Conservation (phyloP, 345 rosid species). For the Heritiera fomes region DNA sequence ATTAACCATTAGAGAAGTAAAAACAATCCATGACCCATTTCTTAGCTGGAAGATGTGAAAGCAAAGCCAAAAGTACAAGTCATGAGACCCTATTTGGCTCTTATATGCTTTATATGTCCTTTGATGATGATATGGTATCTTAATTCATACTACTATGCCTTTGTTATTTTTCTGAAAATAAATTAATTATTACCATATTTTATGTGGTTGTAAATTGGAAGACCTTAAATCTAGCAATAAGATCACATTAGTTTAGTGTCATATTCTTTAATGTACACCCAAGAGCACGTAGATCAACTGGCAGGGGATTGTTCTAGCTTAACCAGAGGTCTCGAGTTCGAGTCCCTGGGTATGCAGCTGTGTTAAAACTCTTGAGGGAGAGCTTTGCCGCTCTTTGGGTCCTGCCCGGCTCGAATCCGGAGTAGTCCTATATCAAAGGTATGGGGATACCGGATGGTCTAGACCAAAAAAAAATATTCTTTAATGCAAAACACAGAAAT, state of each 20-base stretch:
- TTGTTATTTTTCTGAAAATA: background rate
- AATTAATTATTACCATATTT: background rate
- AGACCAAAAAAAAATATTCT: no score
- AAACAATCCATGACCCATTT: conserved; percentile 8
- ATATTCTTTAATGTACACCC: background rate
- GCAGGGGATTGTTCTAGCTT: no score
- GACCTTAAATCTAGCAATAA: conserved; percentile 24
- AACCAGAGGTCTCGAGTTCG: no score
- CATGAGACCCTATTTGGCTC: background rate
- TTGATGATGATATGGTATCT: background rate
- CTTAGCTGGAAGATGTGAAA: conserved; percentile 13
- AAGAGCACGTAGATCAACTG: no score
- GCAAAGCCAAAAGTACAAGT: background rate
- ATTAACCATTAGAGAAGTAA: background rate
- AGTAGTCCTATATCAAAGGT: no score
- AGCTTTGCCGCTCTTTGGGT: no score
- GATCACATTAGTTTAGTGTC: background rate
- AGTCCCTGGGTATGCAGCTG: no score
- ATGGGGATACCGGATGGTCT: no score
- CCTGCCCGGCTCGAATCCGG: no score
- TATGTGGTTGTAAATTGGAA: conserved; percentile 17
- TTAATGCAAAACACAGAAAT: background rate
- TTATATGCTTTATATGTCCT: background rate
- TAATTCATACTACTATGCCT: background rate
- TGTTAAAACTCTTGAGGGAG: no score